phyloP scores from a whole-genome alignment of 257 asterid genomes.

The Scutellaria barbata region DNA sequence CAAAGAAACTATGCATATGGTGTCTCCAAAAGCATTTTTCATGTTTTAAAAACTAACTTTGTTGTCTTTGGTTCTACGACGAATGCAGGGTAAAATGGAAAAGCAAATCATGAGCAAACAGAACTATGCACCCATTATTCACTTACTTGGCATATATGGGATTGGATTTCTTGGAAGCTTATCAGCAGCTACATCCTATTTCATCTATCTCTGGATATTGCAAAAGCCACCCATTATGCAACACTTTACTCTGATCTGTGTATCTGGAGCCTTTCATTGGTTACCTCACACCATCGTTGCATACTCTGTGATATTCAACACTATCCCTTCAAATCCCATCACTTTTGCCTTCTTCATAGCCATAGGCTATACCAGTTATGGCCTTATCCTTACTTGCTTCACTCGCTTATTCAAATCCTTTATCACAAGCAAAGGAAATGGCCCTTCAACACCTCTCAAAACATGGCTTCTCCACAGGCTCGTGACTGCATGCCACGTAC shows the following conservation, averaged over 20 bases:
- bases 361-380: conserved; percentile 50
- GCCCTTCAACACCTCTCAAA: conserved; percentile 26
- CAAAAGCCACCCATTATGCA: conserved; percentile 44
- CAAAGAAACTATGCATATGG: too few relatives aligned
- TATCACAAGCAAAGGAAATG: conserved; percentile 30
- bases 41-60: too few relatives aligned
- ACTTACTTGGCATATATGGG: conserved; percentile 55
- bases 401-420: conserved; percentile 43
- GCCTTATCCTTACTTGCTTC: conserved; percentile 51
- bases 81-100: conserved; percentile 31
- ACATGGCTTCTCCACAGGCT: conserved; percentile 54
- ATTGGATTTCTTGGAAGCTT: conserved; percentile 61
- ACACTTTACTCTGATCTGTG: conserved; percentile 48
- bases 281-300: conserved; percentile 59
- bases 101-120: conserved; percentile 24
- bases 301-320: conserved; percentile 40
- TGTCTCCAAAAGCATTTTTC: too few relatives aligned
- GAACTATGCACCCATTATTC: conserved; percentile 37
- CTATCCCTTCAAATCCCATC: conserved; percentile 42
- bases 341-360: conserved; percentile 52
- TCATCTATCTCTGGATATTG: conserved; percentile 47
- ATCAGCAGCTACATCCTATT: conserved; percentile 58
- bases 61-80: too few relatives aligned
- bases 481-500: conserved; percentile 47
- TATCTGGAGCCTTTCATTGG: conserved; percentile 69